Evolutionary conservation across 352 stramenopile genomes (phyloP), one percentile per base, ranked within the genome.

Genomic region (Globisporangium spiculum): DNA sequence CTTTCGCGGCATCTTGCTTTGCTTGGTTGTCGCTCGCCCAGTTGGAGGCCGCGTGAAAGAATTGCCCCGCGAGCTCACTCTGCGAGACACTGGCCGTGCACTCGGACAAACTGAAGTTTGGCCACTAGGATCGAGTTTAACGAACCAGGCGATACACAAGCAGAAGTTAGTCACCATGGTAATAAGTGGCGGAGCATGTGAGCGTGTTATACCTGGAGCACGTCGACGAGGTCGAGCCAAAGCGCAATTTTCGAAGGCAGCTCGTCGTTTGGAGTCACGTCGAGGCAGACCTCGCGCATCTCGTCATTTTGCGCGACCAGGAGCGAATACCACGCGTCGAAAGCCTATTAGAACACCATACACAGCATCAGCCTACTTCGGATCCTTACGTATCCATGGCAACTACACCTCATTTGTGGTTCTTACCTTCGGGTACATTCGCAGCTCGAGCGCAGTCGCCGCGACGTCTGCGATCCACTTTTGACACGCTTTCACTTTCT

Each of bases 381-480:
- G 30, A 7, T 32, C 7, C 30, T 32, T 32, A 32, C 30, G 4
- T 32, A 32, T 32, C 4, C 38, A 46, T 7, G 6, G 12, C 27
- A 10, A 34, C 14, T 3, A 38, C 26, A 32, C 7, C 32, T 41
- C 16, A 5, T 38, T 36, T 41, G 54, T 16, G 20, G 6, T 38
- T 12, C 26, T 7, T 57, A 84, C 78, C 53, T 86, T 91, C 3
- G 78, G 68, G 10, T 87, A 70, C 56, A 81, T 61, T 48, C 91
- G 90, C 52, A 91, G 64, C 50, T 77, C 71, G 30, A 82, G 67
- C 0, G 88, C 79, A 4, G 83, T 86, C 2, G 67, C 53, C 1
- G 88, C 86, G 5, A 93, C 69, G 56, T 96, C 88, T 1, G 73
- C 68, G 18, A 90, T 76, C 83, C 88, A 90, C 60, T 96, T 96